Conservation (phyloP, 2,329 filamentous ascomycete genomes). For the Fusarium acutatum region DNA sequence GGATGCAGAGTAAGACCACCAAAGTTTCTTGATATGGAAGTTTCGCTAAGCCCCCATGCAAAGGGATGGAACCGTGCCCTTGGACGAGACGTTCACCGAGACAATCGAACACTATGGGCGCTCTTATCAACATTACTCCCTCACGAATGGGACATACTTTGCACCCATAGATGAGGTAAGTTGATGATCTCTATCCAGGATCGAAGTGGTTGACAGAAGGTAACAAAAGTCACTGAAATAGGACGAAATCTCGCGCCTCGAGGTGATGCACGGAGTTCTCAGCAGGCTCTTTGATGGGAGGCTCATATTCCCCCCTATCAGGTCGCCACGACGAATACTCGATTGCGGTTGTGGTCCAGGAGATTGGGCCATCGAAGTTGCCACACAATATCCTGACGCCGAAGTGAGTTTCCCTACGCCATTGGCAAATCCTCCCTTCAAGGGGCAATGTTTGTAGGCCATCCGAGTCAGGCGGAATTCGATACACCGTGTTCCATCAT, state of each 20-base stretch:
- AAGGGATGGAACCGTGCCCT: slow-evolving; percentile 59
- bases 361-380: slow-evolving; percentile 75
- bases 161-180: slow-evolving; percentile 76
- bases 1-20: slow-evolving; percentile 45
- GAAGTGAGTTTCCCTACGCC: slow-evolving; percentile 58
- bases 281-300: slow-evolving; percentile 71
- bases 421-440: background rate
- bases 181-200: background rate
- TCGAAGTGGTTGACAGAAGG: background rate
- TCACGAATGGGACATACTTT: slow-evolving; percentile 72
- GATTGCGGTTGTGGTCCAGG: slow-evolving; percentile 79
- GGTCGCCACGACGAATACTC: slow-evolving; percentile 65
- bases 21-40: slow-evolving; percentile 1
- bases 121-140: slow-evolving; percentile 72
- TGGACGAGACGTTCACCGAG: slow-evolving; percentile 68
- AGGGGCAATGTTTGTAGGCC: background rate
- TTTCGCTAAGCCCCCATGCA: slow-evolving; percentile 35
- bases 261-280: slow-evolving; percentile 70
- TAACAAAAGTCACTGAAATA: slow-evolving; percentile 47
- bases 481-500: background rate
- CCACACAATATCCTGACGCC: slow-evolving; percentile 68
- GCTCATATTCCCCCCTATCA: slow-evolving; percentile 75
- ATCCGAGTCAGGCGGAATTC: background rate
- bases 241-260: slow-evolving; percentile 74
- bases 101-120: slow-evolving; percentile 69